Evolutionary conservation across 2,329 filamentous ascomycete genomes (phyloP).

Genomic region (Aspergillus calidoustus): DNA sequence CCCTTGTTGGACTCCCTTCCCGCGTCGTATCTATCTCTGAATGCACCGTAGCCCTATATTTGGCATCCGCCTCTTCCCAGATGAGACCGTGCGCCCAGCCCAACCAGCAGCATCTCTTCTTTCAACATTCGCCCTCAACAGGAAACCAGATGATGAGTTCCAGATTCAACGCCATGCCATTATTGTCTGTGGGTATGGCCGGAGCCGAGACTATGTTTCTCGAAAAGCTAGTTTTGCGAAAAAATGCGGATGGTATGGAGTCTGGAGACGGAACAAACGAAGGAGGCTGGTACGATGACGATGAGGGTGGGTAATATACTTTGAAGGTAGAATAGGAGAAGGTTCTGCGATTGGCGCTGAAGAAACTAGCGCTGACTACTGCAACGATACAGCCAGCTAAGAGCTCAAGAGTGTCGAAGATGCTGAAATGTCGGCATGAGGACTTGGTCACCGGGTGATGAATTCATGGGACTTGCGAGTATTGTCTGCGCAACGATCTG

Average conservation of each 20-base stretch:
- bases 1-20: conserved; percentile 52
- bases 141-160: neutral
- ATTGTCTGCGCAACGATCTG: neutral
- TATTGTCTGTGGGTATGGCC: neutral
- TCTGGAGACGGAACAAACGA: neutral
- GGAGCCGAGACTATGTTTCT: neutral
- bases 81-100: neutral
- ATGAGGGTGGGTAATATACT: neutral
- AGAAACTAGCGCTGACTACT: neutral
- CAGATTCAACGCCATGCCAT: neutral
- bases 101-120: neutral
- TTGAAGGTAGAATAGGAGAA: neutral
- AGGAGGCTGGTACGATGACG: neutral
- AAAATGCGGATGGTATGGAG: neutral
- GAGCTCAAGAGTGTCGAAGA: neutral
- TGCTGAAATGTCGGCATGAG: neutral
- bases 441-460: too few species aligned
- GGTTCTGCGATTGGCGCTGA: neutral
- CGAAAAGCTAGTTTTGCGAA: neutral
- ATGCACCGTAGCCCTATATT: conserved; percentile 35
- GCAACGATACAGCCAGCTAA: neutral
- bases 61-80: neutral
- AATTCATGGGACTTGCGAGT: neutral
- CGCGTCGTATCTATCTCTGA: conserved; percentile 52
- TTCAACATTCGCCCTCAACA: neutral